Evolutionary conservation across 768 basidiomycete species (phyloP), one percentile per base, ranked within the genome.

Genomic region (Vararia minispora): DNA sequence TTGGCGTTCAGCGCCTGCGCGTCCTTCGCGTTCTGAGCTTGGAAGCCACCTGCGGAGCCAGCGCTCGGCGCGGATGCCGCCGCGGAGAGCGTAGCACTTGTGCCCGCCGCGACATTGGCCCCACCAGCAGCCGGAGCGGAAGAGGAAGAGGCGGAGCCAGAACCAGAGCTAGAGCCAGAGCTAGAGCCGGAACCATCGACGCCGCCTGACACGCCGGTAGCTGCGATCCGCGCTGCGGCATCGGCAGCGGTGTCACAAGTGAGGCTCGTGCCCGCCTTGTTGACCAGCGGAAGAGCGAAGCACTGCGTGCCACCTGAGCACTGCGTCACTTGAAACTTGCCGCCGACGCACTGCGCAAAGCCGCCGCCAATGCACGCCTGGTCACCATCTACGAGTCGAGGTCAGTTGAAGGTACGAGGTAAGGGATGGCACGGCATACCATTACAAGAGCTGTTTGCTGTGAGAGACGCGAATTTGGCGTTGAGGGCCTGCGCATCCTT

Each of bases 261-360:
- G 39, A 66, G 34, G 39, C 46, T 46, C n/a, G 65, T 67, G 33
- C 66, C 66, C 3, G 49, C 45, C 29, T 44, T 48, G 44, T 65
- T 64, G 9, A 65, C 61, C 22, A 69, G 57, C 1, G 66, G 66
- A 17, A 68, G 58, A 2, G 64, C 68, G 20, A 54, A 51, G 51
- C 68, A 69, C 13, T 25, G 33, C 2, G 43, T 39, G 7, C 57
- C 53, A 8, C 40, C 44, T 7, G 55, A 39, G 49, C 68, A 69
- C 5, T 42, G 24, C 1, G 60, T 56, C 8, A 54, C 22, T 1
- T 42, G 43, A 46, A 63, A 69, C 32, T 54, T 52, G 29, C 58
- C 60, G 24, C 44, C 48, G 22, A 53, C 45, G 46, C 68, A 69
- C 33, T 68, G 65, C 9, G 63, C 64, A 36, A 68, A 65, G 1